A percentile compares a stretch with the other conserved stretches of the same genome.
Conservation (phyloP, 371 early-diverging fungal genomes). For the Lichtheimia ornata region DNA sequence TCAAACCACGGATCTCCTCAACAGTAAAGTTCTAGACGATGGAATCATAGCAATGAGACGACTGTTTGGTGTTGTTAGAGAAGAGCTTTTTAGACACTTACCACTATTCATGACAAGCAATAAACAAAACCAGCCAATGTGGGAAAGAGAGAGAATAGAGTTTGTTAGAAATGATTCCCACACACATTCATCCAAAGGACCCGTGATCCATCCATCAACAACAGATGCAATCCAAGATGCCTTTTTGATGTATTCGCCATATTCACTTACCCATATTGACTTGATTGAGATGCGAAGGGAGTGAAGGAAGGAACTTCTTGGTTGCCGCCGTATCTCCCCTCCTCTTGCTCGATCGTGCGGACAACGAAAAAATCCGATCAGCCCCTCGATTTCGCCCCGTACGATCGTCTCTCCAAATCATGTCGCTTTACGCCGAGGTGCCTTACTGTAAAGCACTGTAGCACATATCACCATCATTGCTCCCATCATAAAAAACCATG, state of each 20-base stretch:
- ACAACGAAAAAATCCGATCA: conserved; percentile 1
- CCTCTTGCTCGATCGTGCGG: not conserved
- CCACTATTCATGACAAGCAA: conserved; percentile 4
- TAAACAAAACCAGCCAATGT: not conserved
- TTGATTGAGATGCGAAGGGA: conserved; percentile 1
- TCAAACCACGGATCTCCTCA: conserved; percentile 43
- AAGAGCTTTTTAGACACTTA: not conserved
- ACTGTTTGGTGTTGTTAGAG: not conserved
- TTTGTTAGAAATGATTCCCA: conserved; percentile 2
- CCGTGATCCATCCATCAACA: conserved; percentile 4
- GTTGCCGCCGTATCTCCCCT: not conserved
- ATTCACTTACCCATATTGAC: conserved; percentile 13
- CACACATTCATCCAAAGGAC: not conserved
- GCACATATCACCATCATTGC: conserved; percentile 63
- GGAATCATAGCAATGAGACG: not conserved
- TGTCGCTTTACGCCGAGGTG: not conserved
- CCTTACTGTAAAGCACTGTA: conserved; percentile 60
- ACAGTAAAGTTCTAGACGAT: conserved; percentile 36
- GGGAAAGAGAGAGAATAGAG: not conserved
- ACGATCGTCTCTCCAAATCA: not conserved
- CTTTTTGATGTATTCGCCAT: not conserved
- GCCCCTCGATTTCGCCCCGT: not conserved
- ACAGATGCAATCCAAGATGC: not conserved
- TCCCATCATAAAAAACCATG: conserved; percentile 71
- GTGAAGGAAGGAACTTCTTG: not conserved